Evolutionary conservation across 176 grass and related monocot species (phyloP).

Genomic region (Triticum timopheevii): DNA sequence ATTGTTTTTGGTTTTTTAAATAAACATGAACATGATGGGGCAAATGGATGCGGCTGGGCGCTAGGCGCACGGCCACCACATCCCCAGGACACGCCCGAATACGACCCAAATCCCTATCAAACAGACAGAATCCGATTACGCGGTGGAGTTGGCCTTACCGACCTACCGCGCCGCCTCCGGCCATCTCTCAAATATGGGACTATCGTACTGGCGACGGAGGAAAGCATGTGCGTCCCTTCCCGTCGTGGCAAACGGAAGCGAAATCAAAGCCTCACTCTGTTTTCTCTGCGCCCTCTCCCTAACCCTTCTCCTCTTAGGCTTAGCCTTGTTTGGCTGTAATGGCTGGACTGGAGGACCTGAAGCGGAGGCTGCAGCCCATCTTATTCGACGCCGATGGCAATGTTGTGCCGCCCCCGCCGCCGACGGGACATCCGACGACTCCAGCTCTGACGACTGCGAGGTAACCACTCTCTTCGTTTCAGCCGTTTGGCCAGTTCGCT

Average conservation of each 20-base stretch:
- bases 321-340: neutral
- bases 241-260: neutral
- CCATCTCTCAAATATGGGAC: neutral
- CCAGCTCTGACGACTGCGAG: neutral
- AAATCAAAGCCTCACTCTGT: neutral
- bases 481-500: neutral
- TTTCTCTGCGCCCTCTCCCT: neutral
- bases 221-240: neutral
- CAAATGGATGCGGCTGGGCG: too few relatives aligned
- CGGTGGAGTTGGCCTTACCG: neutral
- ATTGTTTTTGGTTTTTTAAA: too few relatives aligned
- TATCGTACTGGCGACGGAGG: neutral
- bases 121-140: too few relatives aligned
- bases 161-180: neutral
- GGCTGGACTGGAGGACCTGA: constrained; percentile 16
- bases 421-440: neutral
- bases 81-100: too few relatives aligned
- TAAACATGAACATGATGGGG: too few relatives aligned
- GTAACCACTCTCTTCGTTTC: neutral
- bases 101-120: too few relatives aligned
- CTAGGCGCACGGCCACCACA: too few relatives aligned
- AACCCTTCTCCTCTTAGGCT: too few relatives aligned
- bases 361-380: constrained; percentile 19
- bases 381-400: constrained; percentile 11
- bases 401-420: constrained; percentile 1